Conservation (phyloP, 495 filamentous ascomycete genomes). For the Xylaria cubensis region DNA sequence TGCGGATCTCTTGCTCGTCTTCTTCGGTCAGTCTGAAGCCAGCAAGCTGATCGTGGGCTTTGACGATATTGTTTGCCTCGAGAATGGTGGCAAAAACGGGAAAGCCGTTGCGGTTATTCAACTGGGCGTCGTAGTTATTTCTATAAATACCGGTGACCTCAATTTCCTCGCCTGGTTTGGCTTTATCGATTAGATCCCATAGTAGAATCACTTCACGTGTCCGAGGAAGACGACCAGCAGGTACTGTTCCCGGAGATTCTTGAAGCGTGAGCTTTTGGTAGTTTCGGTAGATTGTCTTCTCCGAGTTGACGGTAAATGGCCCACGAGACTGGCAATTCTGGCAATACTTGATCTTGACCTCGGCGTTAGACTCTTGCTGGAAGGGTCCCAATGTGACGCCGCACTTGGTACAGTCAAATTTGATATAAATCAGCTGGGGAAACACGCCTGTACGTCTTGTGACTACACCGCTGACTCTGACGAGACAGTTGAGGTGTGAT, state of each 20-base stretch:
- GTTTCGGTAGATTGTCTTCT: slow-evolving; percentile 99
- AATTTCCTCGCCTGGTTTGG: slow-evolving; percentile 97
- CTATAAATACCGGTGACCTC: slow-evolving; percentile 97
- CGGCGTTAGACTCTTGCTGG: slow-evolving; percentile 93
- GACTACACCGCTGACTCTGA: slow-evolving; percentile 93
- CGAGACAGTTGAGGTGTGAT: slow-evolving; percentile 94
- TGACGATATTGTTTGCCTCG: slow-evolving; percentile 96
- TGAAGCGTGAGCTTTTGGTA: slow-evolving; percentile 98
- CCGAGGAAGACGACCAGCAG: slow-evolving; percentile 91
- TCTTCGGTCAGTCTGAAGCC: slow-evolving; percentile 96
- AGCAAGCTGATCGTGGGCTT: slow-evolving; percentile 96
- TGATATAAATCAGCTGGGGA: slow-evolving; percentile 96
- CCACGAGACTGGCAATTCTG: slow-evolving; percentile 97
- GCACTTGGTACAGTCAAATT: slow-evolving; percentile 96
- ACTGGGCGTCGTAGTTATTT: slow-evolving; percentile 96
- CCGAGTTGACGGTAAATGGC: slow-evolving; percentile 94
- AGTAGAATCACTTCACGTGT: slow-evolving; percentile 95
- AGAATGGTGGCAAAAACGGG: slow-evolving; percentile 98
- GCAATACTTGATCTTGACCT: slow-evolving; percentile 96
- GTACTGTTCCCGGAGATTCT: slow-evolving; percentile 96
- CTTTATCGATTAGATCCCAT: slow-evolving; percentile 95
- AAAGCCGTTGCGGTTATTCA: slow-evolving; percentile 99
- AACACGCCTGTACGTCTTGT: slow-evolving; percentile 97
- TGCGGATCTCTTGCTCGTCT: slow-evolving; percentile 91
- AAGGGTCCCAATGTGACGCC: slow-evolving; percentile 91